phyloP scores from a whole-genome alignment of 495 filamentous ascomycete species.

The Aspergillus sparsus region DNA sequence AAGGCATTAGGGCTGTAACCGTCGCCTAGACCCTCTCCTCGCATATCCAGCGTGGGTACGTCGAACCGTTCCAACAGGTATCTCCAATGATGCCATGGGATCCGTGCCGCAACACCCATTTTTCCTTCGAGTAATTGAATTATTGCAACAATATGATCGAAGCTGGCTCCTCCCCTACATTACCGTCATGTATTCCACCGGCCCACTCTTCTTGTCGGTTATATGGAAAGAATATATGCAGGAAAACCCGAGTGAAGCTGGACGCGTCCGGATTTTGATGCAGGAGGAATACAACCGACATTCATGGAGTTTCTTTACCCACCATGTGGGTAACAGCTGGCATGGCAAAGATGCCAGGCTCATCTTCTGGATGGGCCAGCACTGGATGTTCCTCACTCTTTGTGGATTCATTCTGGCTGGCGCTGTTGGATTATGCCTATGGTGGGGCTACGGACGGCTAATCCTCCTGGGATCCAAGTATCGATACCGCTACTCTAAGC shows the following conservation, averaged over 20 bases:
- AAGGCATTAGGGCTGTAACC: constrained; percentile 70
- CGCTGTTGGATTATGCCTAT: constrained; percentile 56
- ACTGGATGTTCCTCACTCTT: constrained; percentile 72
- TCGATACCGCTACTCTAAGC: constrained; percentile 45
- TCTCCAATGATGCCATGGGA: constrained; percentile 89
- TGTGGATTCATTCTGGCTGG: constrained; percentile 62
- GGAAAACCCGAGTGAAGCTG: constrained; percentile 38
- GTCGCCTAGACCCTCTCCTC: constrained; percentile 76
- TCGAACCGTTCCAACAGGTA: constrained; percentile 76
- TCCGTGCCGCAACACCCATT: constrained; percentile 79
- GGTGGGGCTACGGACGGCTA: constrained; percentile 55
- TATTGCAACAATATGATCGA: constrained; percentile 68
- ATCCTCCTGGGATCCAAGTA: constrained; percentile 48
- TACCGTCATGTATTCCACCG: constrained; percentile 85
- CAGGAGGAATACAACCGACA: constrained; percentile 69
- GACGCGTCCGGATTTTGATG: constrained; percentile 58
- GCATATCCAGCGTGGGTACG: constrained; percentile 82
- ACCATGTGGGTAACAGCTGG: constrained; percentile 75
- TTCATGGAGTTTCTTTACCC: constrained; percentile 76
- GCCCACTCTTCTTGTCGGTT: constrained; percentile 79
- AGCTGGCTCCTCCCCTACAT: constrained; percentile 83
- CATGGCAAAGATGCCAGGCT: constrained; percentile 71
- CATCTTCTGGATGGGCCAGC: constrained; percentile 78
- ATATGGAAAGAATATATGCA: constrained; percentile 80
- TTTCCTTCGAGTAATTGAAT: constrained; percentile 72